phyloP scores from a whole-genome alignment of 2,329 filamentous ascomycete species.

The Fusarium sterilihyphosum region DNA sequence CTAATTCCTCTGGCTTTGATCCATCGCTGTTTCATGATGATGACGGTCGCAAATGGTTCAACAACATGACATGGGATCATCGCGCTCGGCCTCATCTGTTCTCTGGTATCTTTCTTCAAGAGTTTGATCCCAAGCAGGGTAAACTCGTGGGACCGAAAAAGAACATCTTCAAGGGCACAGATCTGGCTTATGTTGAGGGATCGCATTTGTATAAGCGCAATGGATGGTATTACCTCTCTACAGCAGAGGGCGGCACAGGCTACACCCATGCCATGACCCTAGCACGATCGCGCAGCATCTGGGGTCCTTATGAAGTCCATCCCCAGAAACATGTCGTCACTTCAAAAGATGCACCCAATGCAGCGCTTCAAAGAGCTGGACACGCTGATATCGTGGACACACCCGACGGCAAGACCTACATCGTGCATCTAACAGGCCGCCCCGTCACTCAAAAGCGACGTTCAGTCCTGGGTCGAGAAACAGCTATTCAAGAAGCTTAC shows the following conservation, averaged over 20 bases:
- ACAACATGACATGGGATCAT: constrained; percentile 67
- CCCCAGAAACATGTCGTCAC: constrained; percentile 67
- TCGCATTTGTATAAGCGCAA: constrained; percentile 68
- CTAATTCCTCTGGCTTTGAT: constrained; percentile 71
- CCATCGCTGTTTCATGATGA: constrained; percentile 69
- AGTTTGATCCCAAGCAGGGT: constrained; percentile 61
- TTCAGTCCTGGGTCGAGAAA: constrained; percentile 65
- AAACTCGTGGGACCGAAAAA: constrained; percentile 65
- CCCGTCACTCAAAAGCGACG: constrained; percentile 62
- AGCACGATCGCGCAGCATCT: constrained; percentile 60
- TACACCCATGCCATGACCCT: constrained; percentile 71
- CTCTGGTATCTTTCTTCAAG: constrained; percentile 67
- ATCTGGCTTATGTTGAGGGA: constrained; percentile 64
- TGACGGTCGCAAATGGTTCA: constrained; percentile 65
- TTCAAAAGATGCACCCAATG: constrained; percentile 59
- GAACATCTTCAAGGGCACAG: constrained; percentile 66
- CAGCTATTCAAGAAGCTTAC: constrained; percentile 66
- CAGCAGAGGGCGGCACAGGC: constrained; percentile 69
- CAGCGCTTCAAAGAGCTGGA: constrained; percentile 62
- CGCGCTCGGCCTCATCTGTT: constrained; percentile 60
- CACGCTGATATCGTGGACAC: constrained; percentile 66
- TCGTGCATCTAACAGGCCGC: constrained; percentile 64
- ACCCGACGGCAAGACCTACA: constrained; percentile 61
- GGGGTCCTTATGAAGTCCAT: constrained; percentile 71
- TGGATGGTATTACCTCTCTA: constrained; percentile 69